Percentiles rank a stretch among this genome's conserved stretches.
Conservation (phyloP, 2,329 filamentous ascomycete genomes). For the Aspergillus tanneri region DNA sequence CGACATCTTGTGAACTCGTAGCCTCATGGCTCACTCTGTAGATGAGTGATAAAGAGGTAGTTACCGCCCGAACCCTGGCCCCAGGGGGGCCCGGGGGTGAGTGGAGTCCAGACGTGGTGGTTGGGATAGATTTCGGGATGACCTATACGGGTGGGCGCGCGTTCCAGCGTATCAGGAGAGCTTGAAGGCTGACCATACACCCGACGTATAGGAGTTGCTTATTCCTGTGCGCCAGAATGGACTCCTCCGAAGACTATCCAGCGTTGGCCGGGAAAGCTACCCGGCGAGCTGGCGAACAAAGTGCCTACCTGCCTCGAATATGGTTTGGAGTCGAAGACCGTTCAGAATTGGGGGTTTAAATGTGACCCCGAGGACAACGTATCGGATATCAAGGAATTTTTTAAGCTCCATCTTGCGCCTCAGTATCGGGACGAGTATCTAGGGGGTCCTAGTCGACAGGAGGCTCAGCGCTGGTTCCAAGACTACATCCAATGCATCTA, state of each 20-base stretch:
- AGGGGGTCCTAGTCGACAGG: slow-evolving; percentile 21
- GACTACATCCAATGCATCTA: slow-evolving; percentile 39
- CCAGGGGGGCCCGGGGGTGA: neutral
- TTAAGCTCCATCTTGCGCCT: slow-evolving; percentile 40
- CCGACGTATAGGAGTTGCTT: slow-evolving; percentile 35
- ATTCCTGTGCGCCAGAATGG: slow-evolving; percentile 38
- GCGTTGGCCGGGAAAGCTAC: slow-evolving; percentile 34
- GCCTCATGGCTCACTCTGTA: neutral
- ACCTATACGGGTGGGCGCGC: slow-evolving; percentile 24
- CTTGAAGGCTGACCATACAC: neutral
- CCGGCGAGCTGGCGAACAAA: slow-evolving; percentile 35
- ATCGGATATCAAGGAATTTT: slow-evolving; percentile 33
- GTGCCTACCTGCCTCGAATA: slow-evolving; percentile 35
- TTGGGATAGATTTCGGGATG: slow-evolving; percentile 20
- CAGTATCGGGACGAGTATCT: slow-evolving; percentile 23
- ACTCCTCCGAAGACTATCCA: slow-evolving; percentile 34
- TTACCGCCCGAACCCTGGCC: neutral
- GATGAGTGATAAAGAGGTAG: slow-evolving; percentile 21
- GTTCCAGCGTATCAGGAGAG: neutral
- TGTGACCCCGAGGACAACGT: slow-evolving; percentile 33
- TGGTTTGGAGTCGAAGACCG: slow-evolving; percentile 7
- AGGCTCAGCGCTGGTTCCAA: slow-evolving; percentile 30
- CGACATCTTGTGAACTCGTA: too few relatives aligned
- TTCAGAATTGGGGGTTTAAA: slow-evolving; percentile 37
- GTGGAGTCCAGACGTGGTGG: slow-evolving; percentile 5